Base-by-base conservation (phyloP, 345 rosid genomes). In the Citrus trifoliata region DNA sequence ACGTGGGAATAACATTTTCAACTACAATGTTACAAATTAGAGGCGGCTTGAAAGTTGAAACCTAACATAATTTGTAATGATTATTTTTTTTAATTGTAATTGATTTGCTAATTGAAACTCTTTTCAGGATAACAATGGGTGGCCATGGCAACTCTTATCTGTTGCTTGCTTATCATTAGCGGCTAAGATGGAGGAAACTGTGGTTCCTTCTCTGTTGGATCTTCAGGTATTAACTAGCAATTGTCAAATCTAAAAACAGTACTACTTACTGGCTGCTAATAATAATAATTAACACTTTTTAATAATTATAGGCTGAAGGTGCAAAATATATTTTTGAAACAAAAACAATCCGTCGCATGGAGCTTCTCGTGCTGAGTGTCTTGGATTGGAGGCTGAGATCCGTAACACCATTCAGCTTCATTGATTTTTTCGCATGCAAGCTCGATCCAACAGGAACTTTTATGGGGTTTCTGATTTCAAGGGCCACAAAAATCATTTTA, bases 121-220 rank as follows among this genome's bases (percentile, higher is more conserved):
- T 58, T 53, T 82, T 66, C 91, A 93, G 98, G 87, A 88, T 81
- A 82, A 84, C 22, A 79, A 84, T 42, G 97, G 93, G 73, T 94
- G 99, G 99, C 97, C 95, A 73, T 74, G 88, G 93, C 99, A 96
- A 74, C 99, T 96, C 72, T 80, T 96, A 81, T 87, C 97, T 18
- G 89, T 89, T 59, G 95, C 98, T 73, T 96, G 99, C 89, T 80
- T 96, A 90, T 96, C 99, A 21, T 75, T 96, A 81, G 99, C 99
- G 28, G 99, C 98, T 1, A 96, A 96, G 83, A 91, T 96, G 98
- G 99, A 96, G 97, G 99, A 94, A 84, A 87, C 92, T 73, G 88
- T 90, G 75, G 99, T 89, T 91, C 99, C 98, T 79, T 79, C 84
- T 76, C 90, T 94, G 24, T 61, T 93, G 75, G 95, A 92, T 88